Conservation (phyloP, 148 eudicot genomes). For the Vaccinium myrtillus region DNA sequence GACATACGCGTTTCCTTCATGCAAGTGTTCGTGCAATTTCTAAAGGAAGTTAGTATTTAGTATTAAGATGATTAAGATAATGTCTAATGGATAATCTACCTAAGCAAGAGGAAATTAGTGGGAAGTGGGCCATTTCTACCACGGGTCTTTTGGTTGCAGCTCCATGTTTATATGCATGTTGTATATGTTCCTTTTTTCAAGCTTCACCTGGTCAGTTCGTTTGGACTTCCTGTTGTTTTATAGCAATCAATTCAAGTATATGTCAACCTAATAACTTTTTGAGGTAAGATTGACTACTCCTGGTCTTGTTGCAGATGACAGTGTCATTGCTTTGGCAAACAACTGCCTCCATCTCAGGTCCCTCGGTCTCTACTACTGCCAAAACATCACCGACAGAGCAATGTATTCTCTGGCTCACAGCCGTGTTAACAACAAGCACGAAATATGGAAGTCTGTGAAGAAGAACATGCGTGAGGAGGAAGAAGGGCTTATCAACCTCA, state of each 20-base stretch:
- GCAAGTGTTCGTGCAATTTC: not conserved
- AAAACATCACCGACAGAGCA: conserved; percentile 87
- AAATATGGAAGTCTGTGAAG: conserved; percentile 54
- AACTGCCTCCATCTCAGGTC: conserved; percentile 73
- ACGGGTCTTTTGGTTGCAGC: not conserved
- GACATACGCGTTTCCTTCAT: not conserved
- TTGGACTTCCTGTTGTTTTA: not conserved
- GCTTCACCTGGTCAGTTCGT: not conserved
- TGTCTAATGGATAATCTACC: not conserved
- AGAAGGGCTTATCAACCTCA: conserved; percentile 80
- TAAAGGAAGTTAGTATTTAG: not conserved
- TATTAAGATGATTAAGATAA: not conserved
- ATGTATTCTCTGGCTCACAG: conserved; percentile 92
- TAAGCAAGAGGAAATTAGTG: not conserved
- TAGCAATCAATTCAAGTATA: not conserved
- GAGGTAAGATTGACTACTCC: not conserved
- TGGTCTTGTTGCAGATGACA: conserved; percentile 60
- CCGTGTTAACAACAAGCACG: conserved; percentile 56
- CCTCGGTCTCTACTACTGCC: conserved; percentile 87
- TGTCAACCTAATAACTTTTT: not conserved
- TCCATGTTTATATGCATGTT: not conserved
- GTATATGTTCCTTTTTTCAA: not conserved
- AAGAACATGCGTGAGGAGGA: conserved; percentile 52
- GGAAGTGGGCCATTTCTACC: not conserved
- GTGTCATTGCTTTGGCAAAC: conserved; percentile 86